Evolutionary conservation across 176 grass and related monocot species (phyloP).

Genomic region (Raddia distichophylla): DNA sequence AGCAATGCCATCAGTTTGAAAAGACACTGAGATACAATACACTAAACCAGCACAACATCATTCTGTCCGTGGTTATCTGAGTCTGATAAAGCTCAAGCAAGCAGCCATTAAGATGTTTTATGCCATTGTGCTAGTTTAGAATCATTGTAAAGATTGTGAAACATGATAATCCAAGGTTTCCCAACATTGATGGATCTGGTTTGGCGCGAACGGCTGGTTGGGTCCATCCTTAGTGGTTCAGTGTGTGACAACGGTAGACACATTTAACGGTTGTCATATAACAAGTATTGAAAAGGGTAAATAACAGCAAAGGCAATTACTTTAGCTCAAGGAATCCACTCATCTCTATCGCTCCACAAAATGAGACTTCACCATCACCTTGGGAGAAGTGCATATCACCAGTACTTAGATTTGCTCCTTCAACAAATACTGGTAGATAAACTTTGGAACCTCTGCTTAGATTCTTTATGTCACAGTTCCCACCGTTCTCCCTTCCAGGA

Average conservation of each 20-base stretch:
- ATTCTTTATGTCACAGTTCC: slow-evolving; percentile 97
- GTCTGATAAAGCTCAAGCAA: neutral
- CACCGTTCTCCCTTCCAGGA: slow-evolving; percentile 89
- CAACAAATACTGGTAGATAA: slow-evolving; percentile 92
- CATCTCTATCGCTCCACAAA: slow-evolving; percentile 99
- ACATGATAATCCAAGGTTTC: neutral
- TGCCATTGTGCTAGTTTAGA: neutral
- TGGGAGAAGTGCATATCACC: slow-evolving; percentile 97
- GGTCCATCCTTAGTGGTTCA: neutral
- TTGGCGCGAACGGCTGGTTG: neutral
- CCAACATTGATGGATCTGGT: slow-evolving; percentile 4
- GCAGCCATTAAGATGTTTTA: neutral
- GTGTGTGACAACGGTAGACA: neutral
- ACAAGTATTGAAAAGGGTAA: slow-evolving; percentile 22
- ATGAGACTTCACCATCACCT: slow-evolving; percentile 86
- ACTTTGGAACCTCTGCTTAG: slow-evolving; percentile 92
- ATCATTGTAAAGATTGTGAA: slow-evolving; percentile 19
- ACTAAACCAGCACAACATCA: neutral
- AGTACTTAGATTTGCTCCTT: slow-evolving; percentile 88
- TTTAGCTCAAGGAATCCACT: slow-evolving; percentile 98
- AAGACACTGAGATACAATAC: neutral
- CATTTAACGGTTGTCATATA: slow-evolving; percentile 1
- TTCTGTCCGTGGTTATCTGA: neutral
- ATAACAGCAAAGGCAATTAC: slow-evolving; percentile 55
- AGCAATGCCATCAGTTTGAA: neutral